Base-by-base conservation (phyloP, 179 eudicot genomes). In the Carnegiea gigantea region DNA sequence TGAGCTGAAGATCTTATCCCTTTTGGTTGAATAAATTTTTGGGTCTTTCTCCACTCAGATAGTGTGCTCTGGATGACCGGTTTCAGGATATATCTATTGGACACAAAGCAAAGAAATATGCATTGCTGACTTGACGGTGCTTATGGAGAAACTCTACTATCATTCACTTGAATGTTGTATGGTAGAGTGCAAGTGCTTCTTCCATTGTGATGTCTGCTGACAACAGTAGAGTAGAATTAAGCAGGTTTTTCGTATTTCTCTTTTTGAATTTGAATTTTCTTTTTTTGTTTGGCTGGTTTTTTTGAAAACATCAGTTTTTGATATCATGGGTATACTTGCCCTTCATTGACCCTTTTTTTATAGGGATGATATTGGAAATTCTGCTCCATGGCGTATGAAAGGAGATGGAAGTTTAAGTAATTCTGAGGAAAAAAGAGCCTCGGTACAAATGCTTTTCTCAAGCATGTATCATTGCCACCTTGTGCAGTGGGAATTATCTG, bases 341-440 rank as follows among this genome's bases (percentile, higher is more conserved):
- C 49, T 23, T 80, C 24, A 54, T 4, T 76, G 18, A 73, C 43
- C 3, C 46, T 81, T 80, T 78, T 71, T 76, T 83, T 40, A 77
- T 73, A 91, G 98, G 90, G 84, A 82, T 82, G 89, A 72, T 78
- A 85, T 80, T 79, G 80, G 86, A 82, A 82, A 86, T 86, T 86
- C 89, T 75, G 79, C 84, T 84, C 79, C 89, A 53, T 74, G 85
- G 89, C 85, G 80, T 84, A 79, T 82, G 74, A 86, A 80, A 73
- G 92, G 83, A 75, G 88, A 83, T 64, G 86, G 80, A 75, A 86
- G 59, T 53, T 38, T 80, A 30, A 77, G 81, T 68, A 80, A 85
- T 67, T 70, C 82, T 40, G 81, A 82, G 82, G 97, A 90, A 57
- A 89, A 83, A 82, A 95, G 89, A 83, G 80, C 87, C 68, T 82